These are phyloP conservation scores for Exsudoporus frostii DNA, from an alignment of 768 basidiomycete genomes.

Conservation along the genomic window DNA sequence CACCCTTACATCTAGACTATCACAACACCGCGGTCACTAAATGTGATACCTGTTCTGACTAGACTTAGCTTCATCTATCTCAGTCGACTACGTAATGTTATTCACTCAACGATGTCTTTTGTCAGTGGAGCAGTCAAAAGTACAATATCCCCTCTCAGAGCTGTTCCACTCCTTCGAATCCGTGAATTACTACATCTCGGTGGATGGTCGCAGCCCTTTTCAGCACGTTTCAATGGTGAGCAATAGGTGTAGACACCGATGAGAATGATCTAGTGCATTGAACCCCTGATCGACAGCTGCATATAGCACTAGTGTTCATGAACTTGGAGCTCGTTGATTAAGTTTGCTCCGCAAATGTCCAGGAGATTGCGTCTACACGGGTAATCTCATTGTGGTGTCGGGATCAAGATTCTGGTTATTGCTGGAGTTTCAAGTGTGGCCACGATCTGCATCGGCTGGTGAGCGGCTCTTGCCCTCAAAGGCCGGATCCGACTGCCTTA, in stretches of 20 bases:
- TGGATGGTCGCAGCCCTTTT: too few species aligned
- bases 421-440: neutral
- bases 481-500: neutral
- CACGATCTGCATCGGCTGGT: neutral
- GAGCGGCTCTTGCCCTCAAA: neutral
- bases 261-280: neutral
- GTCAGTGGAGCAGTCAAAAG: neutral
- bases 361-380: neutral
- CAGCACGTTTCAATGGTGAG: neutral
- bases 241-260: neutral
- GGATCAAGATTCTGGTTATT: neutral
- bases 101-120: neutral
- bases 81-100: neutral
- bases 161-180: neutral
- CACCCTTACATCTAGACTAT: constrained; percentile 21
- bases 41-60: neutral
- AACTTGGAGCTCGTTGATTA: neutral
- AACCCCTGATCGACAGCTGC: neutral
- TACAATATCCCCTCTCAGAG: neutral
- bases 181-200: neutral
- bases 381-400: neutral
- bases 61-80: neutral
- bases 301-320: neutral
- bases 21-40: constrained; percentile 9
- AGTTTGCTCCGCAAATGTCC: neutral